Conservation (phyloP, 257 asterid species). For the Orobanche coerulescens region DNA sequence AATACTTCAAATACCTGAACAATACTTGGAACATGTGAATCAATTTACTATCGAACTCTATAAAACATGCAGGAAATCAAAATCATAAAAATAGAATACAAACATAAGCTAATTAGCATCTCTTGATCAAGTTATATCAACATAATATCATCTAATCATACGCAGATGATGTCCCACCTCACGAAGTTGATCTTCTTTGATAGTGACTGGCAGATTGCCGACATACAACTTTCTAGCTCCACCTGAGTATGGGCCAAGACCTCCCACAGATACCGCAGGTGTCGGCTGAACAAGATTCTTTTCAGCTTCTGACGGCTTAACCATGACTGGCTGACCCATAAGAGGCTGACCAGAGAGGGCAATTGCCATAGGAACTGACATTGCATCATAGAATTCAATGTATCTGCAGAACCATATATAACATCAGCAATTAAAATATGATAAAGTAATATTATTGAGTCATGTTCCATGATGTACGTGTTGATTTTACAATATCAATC, state of each 20-base stretch:
- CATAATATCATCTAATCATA: constrained; percentile 14
- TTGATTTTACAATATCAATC: no score
- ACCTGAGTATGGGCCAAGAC: constrained; percentile 43
- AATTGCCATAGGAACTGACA: constrained; percentile 78
- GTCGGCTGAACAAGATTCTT: constrained; percentile 70
- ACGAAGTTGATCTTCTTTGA: constrained; percentile 67
- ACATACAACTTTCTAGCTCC: constrained; percentile 62
- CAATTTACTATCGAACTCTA: not conserved
- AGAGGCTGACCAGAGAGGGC: constrained; percentile 71
- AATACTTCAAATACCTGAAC: constrained; percentile 64
- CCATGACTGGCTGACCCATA: constrained; percentile 67
- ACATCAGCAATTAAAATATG: constrained; percentile 1
- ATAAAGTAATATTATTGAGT: not conserved
- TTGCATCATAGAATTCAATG: constrained; percentile 52
- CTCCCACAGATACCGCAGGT: constrained; percentile 33
- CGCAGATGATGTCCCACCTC: constrained; percentile 31
- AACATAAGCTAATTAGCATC: not conserved
- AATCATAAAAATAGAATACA: constrained; percentile 1
- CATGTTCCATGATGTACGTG: no score
- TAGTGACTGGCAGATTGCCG: constrained; percentile 53
- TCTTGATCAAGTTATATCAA: constrained; percentile 9
- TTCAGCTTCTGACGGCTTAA: constrained; percentile 78
- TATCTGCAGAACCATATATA: constrained; percentile 36
- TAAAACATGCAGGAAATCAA: not conserved
- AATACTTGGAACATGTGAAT: not conserved